Base-by-base conservation (phyloP, 2,329 filamentous ascomycete species). In the Penicillium sp. region DNA sequence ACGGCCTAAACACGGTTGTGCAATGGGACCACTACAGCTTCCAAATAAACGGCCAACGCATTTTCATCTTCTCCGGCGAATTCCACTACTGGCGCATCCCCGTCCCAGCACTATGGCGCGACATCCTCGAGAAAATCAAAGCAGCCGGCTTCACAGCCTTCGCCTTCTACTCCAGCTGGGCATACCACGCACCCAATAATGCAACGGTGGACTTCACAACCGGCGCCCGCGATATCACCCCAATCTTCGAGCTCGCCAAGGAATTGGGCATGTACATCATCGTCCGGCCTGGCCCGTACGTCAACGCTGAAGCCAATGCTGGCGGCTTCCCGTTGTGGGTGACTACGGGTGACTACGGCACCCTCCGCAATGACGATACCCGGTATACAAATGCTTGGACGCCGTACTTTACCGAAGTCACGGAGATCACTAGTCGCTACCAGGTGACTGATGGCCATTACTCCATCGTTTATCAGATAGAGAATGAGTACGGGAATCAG, bases 241-340 rank as follows among this genome's bases (percentile, higher is more conserved):
- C 72, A 9, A 75, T 84, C 39, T 77, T 82, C 49, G 77, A 80
- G 29, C 72, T 82, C 27, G 81, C 82, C 3, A 77, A 82, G 58
- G 74, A 81, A 38, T 69, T 82, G 25, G 82, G 81, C 3, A 69
- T 84, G 38, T 84, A 83, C 58, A 76, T 83, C 38, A 78, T 84
- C 29, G 77, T 80, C 1, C 75, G 84, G 0, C 82, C 83, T 0
- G 84, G 84, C 0, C 83, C 83, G 0, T 87, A 87, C 54, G 79
- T 85, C 54, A 87, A 87, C 58, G 85, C 84, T 1, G 85, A 87
- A 64, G 77, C 82, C 3, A 85, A 81, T 58, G 83, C 80, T 1
- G 85, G 85, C 32, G 85, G 85, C 0, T 83, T 85, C 54, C 82
- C 85, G 0, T 71, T 84, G 1, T 87, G 84, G 83, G 67, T 84